phyloP scores from a whole-genome alignment of 2,329 filamentous ascomycete genomes.

The Aspergillus udagawae region DNA sequence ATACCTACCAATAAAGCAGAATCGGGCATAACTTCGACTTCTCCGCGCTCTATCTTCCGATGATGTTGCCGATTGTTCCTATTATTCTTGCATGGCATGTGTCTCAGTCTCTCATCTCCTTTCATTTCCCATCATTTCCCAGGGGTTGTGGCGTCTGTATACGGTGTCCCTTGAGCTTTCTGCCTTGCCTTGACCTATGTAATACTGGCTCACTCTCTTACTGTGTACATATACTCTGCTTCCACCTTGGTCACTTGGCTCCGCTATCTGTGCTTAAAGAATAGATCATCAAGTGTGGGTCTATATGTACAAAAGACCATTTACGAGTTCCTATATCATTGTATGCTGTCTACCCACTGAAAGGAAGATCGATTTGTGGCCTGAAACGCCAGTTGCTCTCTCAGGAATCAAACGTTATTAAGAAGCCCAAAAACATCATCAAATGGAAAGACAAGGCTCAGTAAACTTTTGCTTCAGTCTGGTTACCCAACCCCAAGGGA shows the following conservation, averaged over 20 bases:
- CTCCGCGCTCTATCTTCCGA: neutral
- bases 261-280: neutral
- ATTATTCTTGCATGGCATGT: conserved; percentile 12
- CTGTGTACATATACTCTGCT: conserved; percentile 29
- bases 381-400: neutral
- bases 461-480: neutral
- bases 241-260: conserved; percentile 4
- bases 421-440: neutral
- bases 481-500: neutral
- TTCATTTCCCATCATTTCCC: conserved; percentile 18
- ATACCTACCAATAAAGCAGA: neutral
- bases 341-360: neutral
- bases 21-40: neutral
- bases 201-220: conserved; percentile 23
- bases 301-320: conserved; percentile 1
- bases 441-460: neutral
- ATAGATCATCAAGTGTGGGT: conserved; percentile 7
- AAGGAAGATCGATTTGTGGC: neutral
- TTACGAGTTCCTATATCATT: neutral
- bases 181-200: conserved; percentile 11
- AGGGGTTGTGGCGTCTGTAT: conserved; percentile 31
- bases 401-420: neutral
- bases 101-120: conserved; percentile 2
- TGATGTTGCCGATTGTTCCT: neutral
- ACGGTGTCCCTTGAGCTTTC: conserved; percentile 18